Base-by-base conservation (phyloP, 805 yeast genomes). In the Yamadazyma sp. region DNA sequence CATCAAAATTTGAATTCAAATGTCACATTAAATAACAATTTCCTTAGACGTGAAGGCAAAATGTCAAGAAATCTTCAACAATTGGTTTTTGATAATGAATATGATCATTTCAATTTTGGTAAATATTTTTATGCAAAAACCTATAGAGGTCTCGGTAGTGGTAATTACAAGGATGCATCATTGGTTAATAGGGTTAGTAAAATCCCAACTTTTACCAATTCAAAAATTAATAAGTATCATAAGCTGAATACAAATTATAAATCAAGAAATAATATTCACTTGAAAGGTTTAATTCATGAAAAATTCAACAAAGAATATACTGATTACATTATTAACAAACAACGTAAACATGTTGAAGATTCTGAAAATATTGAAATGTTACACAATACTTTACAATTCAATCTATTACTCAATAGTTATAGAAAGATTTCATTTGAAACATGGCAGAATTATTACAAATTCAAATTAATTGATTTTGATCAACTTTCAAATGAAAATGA, bases 111-210 rank as follows among this genome's bases (percentile, higher is more conserved):
- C 42, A 57, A 57, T 37, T 53, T 55, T 31, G 51, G 62, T 25
- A 66, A 62, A 42, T 67, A 67, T 44, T 66, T 55, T 43, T 67
- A 65, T 41, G 55, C 60, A 15, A 64, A 64, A 40, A 54, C 59
- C 22, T 65, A 64, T 36, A 52, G 72, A 30, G 73, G 73, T 1
- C 72, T 71, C 2, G 73, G 73, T 2, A 59, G 65, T 28, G 73
- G 73, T 3, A 67, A 65, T 39, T 67, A 63, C 44, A 67, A 67
- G 42, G 73, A 67, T 45, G 70, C 69, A 1, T 60, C 70, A 2
- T 43, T 67, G 26, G 58, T 64, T 40, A 65, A 61, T 41, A 52
- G 60, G 27, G 62, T 67, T 41, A 67, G 65, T 45, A 55, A 55
- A 33, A 57, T 67, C 28, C 61, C 54, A 5, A 27, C 31, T 13